Percentiles rank a stretch among this genome's conserved stretches.
phyloP scores from a whole-genome alignment of 2,329 filamentous ascomycete genomes.

The Fusarium clavum region DNA sequence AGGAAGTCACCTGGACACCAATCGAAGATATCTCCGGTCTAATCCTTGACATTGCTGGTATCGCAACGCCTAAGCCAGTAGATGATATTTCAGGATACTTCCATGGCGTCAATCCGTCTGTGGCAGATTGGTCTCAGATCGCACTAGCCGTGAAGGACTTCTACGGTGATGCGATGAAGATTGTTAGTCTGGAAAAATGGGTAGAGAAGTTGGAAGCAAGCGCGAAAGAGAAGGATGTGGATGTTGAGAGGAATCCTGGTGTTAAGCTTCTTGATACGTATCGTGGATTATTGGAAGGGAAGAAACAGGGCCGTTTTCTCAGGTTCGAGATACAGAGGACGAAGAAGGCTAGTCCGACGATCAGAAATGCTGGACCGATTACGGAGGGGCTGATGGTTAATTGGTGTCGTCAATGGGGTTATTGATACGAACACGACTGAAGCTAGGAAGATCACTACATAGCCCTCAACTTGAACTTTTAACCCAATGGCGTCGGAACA shows the following conservation, averaged over 20 bases:
- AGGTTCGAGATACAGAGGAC: not conserved
- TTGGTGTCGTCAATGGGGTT: conserved; percentile 18
- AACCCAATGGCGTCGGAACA: too few relatives aligned
- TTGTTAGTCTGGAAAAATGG: not conserved
- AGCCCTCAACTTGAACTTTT: too few relatives aligned
- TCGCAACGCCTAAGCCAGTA: not conserved
- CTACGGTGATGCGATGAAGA: not conserved
- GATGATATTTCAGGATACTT: conserved; percentile 6
- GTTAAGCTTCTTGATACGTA: conserved; percentile 6
- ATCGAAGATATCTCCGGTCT: not conserved
- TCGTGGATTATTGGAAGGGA: not conserved
- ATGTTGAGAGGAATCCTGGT: not conserved
- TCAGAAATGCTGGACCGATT: not conserved
- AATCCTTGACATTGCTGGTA: not conserved
- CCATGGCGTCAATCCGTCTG: conserved; percentile 2
- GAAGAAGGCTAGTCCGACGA: not conserved
- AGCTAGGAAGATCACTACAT: not conserved
- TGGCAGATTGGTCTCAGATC: not conserved
- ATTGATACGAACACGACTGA: not conserved
- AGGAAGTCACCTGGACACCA: not conserved
- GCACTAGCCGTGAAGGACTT: not conserved
- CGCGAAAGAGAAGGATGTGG: not conserved
- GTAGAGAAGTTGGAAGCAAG: not conserved
- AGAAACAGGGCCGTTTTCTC: not conserved
- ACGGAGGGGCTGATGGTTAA: not conserved